Percentiles rank a stretch among this genome's conserved stretches.
Evolutionary conservation across 2,329 filamentous ascomycete genomes (phyloP).

Genomic region (Pseudocercospora musae): DNA sequence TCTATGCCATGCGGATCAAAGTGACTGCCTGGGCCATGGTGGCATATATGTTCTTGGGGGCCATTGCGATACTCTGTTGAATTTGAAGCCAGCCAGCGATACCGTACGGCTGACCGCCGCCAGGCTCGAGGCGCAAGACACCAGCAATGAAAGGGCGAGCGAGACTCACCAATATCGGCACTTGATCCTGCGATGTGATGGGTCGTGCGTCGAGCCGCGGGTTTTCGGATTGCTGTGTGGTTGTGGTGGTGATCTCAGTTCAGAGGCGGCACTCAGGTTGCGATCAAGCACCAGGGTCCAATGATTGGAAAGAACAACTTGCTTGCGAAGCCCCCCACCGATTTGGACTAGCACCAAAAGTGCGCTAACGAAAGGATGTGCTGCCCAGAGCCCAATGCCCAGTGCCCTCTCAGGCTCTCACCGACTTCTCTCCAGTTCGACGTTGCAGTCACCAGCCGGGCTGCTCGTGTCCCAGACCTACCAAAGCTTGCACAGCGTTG

Average conservation of each 20-base stretch:
- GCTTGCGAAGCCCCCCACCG: background rate
- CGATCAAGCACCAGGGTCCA: background rate
- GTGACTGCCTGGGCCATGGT: constrained; percentile 20
- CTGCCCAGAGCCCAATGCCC: no score
- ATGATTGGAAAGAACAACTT: background rate
- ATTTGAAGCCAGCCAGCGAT: constrained; percentile 10
- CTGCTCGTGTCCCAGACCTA: background rate
- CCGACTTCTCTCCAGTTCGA: background rate
- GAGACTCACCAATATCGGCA: constrained; percentile 3
- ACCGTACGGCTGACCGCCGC: constrained; percentile 8
- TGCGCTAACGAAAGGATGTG: background rate
- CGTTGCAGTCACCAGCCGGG: background rate
- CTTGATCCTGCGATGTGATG: constrained; percentile 4
- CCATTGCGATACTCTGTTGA: constrained; percentile 2
- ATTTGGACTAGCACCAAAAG: background rate
- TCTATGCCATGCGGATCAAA: constrained; percentile 12
- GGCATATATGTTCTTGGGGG: constrained; percentile 20
- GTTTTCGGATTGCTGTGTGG: background rate
- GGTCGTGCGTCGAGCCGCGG: background rate
- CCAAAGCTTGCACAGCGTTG: background rate
- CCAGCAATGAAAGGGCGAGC: background rate
- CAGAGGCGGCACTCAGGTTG: constrained; percentile 1
- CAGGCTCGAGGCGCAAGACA: constrained; percentile 1
- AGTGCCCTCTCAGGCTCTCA: no score
- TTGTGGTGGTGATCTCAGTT: background rate